Evolutionary conservation across 768 basidiomycete species (phyloP).

Genomic region (Russula sp.): DNA sequence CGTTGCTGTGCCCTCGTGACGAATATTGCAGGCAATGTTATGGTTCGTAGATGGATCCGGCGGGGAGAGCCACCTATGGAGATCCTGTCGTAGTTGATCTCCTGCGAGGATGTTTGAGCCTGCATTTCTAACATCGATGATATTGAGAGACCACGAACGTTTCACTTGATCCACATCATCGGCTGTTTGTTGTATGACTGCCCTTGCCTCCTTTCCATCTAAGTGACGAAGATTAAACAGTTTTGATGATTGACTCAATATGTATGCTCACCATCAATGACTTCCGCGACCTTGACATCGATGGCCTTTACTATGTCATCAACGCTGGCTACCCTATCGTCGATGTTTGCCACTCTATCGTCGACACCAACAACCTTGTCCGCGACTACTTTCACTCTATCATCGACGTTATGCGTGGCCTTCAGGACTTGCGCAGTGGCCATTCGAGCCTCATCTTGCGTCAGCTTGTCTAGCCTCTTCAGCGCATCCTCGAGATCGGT

Average conservation of each 20-base stretch:
- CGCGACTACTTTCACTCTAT: neutral
- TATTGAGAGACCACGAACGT: neutral
- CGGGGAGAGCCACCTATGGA: conserved; percentile 15
- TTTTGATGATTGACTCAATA: no score
- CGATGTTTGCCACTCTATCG: neutral
- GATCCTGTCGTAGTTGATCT: neutral
- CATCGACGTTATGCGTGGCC: neutral
- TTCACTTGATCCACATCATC: neutral
- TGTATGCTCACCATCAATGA: neutral
- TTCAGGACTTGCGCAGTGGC: neutral
- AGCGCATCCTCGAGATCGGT: neutral
- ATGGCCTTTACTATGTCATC: neutral
- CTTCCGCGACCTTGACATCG: neutral
- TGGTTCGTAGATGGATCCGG: conserved; percentile 9
- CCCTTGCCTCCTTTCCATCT: neutral
- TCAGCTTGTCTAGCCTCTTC: no score
- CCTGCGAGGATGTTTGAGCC: neutral
- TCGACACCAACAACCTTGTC: neutral
- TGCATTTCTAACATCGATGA: neutral
- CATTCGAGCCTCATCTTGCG: neutral
- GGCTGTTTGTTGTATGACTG: neutral
- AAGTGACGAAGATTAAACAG: no score
- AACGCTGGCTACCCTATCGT: neutral
- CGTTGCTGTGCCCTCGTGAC: neutral
- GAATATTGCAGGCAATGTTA: neutral